Evolutionary conservation across 164 flowering plant species (phyloP).

Genomic region (Kalanchoe fedtschenkoi): DNA sequence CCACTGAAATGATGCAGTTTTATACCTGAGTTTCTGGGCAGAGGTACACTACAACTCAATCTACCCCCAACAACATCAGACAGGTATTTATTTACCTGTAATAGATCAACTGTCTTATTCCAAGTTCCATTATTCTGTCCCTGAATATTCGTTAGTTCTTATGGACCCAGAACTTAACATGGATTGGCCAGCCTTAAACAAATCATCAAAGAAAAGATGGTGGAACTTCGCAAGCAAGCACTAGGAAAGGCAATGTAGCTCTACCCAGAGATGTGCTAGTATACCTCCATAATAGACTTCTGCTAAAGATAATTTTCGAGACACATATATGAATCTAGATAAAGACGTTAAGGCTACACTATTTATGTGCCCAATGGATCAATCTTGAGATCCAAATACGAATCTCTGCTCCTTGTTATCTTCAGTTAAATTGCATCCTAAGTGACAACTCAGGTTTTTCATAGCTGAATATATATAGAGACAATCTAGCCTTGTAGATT

Average conservation of each 20-base stretch:
- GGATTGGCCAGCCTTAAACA: background rate
- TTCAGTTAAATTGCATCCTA: no score
- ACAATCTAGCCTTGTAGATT: background rate
- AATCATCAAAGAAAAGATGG: slow-evolving; percentile 32
- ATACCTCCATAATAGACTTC: no score
- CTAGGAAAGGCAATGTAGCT: background rate
- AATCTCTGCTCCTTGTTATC: no score
- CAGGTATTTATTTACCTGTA: background rate
- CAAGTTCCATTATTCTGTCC: background rate
- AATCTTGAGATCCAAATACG: background rate
- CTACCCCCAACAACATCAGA: slow-evolving; percentile 38
- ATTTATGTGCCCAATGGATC: background rate
- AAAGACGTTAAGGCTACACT: no score
- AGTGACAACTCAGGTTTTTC: background rate
- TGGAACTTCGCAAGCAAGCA: slow-evolving; percentile 34
- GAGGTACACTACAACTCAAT: slow-evolving; percentile 71
- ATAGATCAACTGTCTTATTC: no score
- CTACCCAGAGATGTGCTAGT: background rate
- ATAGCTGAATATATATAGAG: background rate
- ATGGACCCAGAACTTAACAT: background rate
- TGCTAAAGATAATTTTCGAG: no score
- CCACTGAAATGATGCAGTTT: no score
- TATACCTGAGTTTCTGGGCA: slow-evolving; percentile 58
- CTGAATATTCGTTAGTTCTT: background rate
- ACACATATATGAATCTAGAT: no score